A percentile compares a stretch with the other conserved stretches of the same genome.
phyloP scores from a whole-genome alignment of 495 filamentous ascomycete species.

The Cercophora newfieldiana region DNA sequence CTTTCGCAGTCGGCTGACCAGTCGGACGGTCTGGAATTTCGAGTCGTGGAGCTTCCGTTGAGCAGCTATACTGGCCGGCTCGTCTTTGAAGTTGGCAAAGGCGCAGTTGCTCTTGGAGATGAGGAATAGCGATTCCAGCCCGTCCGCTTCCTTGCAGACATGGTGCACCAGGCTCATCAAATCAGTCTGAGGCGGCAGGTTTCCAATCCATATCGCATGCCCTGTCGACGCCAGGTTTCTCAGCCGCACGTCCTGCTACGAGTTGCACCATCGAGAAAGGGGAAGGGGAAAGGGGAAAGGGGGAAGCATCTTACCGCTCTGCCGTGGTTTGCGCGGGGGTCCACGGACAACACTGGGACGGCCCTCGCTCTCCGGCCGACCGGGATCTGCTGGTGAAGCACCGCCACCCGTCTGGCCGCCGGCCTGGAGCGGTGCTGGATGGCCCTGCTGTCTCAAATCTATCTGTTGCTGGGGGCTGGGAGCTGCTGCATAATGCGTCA shows the following conservation, averaged over 20 bases:
- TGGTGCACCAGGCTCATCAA: conserved; percentile 84
- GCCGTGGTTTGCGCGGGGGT: conserved; percentile 89
- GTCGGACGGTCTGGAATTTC: conserved; percentile 77
- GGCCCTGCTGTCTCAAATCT: conserved; percentile 16
- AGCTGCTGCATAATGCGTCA: conserved; percentile 32
- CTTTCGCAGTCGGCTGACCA: conserved; percentile 89
- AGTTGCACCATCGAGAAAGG: background rate
- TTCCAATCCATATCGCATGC: conserved; percentile 95
- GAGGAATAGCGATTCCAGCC: conserved; percentile 87
- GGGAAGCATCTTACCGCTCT: conserved; percentile 49
- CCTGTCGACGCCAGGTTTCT: conserved; percentile 46
- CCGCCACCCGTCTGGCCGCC: conserved; percentile 7
- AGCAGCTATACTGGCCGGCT: conserved; percentile 71
- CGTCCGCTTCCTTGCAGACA: conserved; percentile 79
- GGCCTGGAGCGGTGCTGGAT: conserved; percentile 11
- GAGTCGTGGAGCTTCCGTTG: conserved; percentile 89
- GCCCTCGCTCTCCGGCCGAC: background rate
- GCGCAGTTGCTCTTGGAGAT: conserved; percentile 98
- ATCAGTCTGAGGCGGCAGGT: conserved; percentile 78
- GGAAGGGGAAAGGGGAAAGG: background rate
- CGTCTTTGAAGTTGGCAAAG: conserved; percentile 93
- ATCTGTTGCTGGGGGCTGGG: conserved; percentile 11
- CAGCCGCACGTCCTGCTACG: conserved; percentile 10
- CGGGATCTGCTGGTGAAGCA: conserved; percentile 5
- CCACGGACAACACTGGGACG: conserved; percentile 66